Conservation (phyloP, 1,284 basidiomycete genomes). For the Rhodotorula sp. region DNA sequence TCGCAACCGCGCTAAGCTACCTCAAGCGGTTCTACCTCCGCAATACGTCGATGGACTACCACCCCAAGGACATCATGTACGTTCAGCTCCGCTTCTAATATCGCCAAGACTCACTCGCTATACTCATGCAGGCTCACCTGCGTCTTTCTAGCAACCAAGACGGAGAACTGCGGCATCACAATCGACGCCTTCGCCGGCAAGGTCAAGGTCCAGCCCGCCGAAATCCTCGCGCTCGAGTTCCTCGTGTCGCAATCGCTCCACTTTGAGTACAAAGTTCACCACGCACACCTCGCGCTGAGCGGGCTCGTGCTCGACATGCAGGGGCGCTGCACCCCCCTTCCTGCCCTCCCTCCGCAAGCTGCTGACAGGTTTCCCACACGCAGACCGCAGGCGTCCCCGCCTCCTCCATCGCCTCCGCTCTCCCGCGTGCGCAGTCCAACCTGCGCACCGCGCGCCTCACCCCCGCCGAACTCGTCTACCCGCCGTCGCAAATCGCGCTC, state of each 20-base stretch:
- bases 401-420: background rate
- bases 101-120: background rate
- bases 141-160: slow-evolving; percentile 93
- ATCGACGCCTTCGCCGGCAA: slow-evolving; percentile 72
- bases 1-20: slow-evolving; percentile 87
- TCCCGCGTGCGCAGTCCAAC: slow-evolving; percentile 48
- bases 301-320: slow-evolving; percentile 90
- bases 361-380: background rate
- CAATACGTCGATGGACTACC: slow-evolving; percentile 99
- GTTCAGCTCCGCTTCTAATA: background rate
- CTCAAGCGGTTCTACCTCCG: slow-evolving; percentile 96
- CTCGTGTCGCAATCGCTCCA: slow-evolving; percentile 87
- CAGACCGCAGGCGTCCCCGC: slow-evolving; percentile 13
- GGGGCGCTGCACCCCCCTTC: slow-evolving; percentile 56
- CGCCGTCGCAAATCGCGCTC: slow-evolving; percentile 92
- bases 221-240: slow-evolving; percentile 92
- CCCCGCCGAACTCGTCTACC: slow-evolving; percentile 86
- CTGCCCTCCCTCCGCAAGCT: slow-evolving; percentile 1
- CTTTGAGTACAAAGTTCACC: slow-evolving; percentile 92
- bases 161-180: slow-evolving; percentile 88
- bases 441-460: slow-evolving; percentile 77
- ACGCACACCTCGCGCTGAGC: slow-evolving; percentile 83
- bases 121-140: slow-evolving; percentile 76
- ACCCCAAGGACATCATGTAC: slow-evolving; percentile 98
- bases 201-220: slow-evolving; percentile 57